These are phyloP conservation scores for Ogataea methylovora DNA, from an alignment of 805 yeast species.

Conservation along the genomic window DNA sequence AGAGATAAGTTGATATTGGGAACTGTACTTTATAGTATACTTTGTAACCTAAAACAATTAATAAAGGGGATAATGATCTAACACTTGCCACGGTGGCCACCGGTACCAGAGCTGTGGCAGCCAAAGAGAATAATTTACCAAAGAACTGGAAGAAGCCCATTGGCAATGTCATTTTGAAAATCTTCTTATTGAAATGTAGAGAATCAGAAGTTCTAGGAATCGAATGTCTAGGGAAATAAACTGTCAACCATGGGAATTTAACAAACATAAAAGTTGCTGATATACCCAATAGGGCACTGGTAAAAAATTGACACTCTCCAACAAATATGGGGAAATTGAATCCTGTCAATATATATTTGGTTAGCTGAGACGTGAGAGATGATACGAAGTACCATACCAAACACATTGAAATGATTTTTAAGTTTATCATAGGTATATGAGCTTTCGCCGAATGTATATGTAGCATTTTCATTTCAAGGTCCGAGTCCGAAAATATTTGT, in stretches of 20 bases:
- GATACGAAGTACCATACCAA: conserved; percentile 56
- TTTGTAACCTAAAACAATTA: conserved; percentile 52
- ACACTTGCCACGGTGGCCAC: conserved; percentile 65
- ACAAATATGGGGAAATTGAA: conserved; percentile 57
- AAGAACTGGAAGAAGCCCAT: conserved; percentile 59
- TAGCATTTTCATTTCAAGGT: too few species aligned
- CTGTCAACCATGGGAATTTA: conserved; percentile 5
- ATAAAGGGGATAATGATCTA: conserved; percentile 59
- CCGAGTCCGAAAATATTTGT: too few species aligned
- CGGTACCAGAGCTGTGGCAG: conserved; percentile 59
- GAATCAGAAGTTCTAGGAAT: conserved; percentile 33
- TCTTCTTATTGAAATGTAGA: conserved; percentile 23
- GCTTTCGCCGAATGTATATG: too few species aligned
- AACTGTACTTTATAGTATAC: conserved; percentile 41
- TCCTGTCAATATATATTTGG: conserved; percentile 45
- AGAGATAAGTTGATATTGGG: conserved; percentile 42
- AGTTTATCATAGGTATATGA: conserved; percentile 30
- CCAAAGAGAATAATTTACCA: conserved; percentile 55
- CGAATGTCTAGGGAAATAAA: conserved; percentile 44
- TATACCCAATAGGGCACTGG: conserved; percentile 31
- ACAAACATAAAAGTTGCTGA: conserved; percentile 6
- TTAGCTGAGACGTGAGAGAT: conserved; percentile 57
- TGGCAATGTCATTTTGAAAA: conserved; percentile 48
- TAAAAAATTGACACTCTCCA: conserved; percentile 56
- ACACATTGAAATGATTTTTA: conserved; percentile 36